Evolutionary conservation across 441 rosid genomes (phyloP), one percentile per base, ranked within the genome.

Genomic region (Hura crepitans): DNA sequence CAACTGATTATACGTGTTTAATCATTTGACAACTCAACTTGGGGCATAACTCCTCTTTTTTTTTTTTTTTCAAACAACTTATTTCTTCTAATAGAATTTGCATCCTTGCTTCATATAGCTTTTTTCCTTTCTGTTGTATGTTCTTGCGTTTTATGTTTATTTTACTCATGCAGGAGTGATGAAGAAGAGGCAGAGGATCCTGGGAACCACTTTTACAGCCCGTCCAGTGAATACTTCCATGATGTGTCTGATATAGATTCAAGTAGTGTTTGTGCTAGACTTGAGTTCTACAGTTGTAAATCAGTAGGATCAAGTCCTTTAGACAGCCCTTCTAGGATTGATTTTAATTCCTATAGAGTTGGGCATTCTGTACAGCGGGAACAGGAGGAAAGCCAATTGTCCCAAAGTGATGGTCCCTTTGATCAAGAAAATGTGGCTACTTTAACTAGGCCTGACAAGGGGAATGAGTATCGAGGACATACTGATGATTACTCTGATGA

Each of bases 271-370:
- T 87, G 91, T 74, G 85, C 83, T 86, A 86, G 96, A 73, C 79
- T 81, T 68, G 96, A 93, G 78, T 85, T 84, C 76, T 79, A 80
- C 79, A 78, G 80, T 86, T 88, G 78, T 73, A 88, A 85, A 74
- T 86, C 96, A 47, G 84, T 81, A 72, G 92, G 88, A 74, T 86
- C 93, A 73, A 92, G 95, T 82, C 96, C 96, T 73, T 87, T 84
- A 45, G 89, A 83, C 78, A 93, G 99, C 86, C 96, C 97, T 79
- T 86, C 86, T 80, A 85, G 99, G 92, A 83, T 81, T 81, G 82
- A 80, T 89, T 86, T 88, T 87, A 81, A 85, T 83, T 87, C 90
- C 81, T 67, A 65, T 84, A 91, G 87, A 81, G 77, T 67, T 81
- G 89, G 89, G 80, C 82, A 77, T 70, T 64, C 75, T 89, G 96